Evolutionary conservation across 1,284 basidiomycete species (phyloP), one percentile per base, ranked within the genome.

Genomic region (Ganoderma lucidum): DNA sequence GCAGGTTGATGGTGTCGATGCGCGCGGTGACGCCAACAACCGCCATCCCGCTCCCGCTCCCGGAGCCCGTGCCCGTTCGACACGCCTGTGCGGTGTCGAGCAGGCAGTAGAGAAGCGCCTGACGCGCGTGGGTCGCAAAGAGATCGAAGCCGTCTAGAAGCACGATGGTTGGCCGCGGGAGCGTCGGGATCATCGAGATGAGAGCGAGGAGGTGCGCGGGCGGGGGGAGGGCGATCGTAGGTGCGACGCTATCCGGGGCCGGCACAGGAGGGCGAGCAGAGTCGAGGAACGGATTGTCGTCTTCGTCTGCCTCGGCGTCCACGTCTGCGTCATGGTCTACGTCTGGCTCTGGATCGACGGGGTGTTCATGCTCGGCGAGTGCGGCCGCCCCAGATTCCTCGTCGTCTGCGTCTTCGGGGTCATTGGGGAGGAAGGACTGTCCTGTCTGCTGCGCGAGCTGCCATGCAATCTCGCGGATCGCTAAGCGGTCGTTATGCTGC

Each of bases 141-240:
- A 96, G 85, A 78, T 98, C 97, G 78, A 98, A 96, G 12, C 92
- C 92, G 75, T 98, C 96, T 0, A 98, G 85, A 60, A 98, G 80
- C 59, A 98, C 85, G 62, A 98, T 80, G 0, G 94, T 91, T 0
- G 96, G 91, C 32, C 93, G 91, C 17, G 87, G 81, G n/a, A 95
- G 84, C 0, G 92, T 90, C 0, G 94, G 91, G 1, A 97, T 86
- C 56, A 90, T 80, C 5, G 94, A 91, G 61, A 97, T 91, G 61
- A 96, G 83, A 2, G 93, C 88, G 15, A 95, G 91, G 10, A 97
- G 85, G 75, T 96, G 93, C 2, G 94, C 87, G 1, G 94, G 86
- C 0, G 93, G 90, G 6, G 92, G 88, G 15, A 90, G 77, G 15
- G 83, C 77, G 63, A 80, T 77, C 37, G 73, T 67, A 28, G 76